Evolutionary conservation across 768 basidiomycete genomes (phyloP), one percentile per base, ranked within the genome.

Genomic region (Vararia minispora): DNA sequence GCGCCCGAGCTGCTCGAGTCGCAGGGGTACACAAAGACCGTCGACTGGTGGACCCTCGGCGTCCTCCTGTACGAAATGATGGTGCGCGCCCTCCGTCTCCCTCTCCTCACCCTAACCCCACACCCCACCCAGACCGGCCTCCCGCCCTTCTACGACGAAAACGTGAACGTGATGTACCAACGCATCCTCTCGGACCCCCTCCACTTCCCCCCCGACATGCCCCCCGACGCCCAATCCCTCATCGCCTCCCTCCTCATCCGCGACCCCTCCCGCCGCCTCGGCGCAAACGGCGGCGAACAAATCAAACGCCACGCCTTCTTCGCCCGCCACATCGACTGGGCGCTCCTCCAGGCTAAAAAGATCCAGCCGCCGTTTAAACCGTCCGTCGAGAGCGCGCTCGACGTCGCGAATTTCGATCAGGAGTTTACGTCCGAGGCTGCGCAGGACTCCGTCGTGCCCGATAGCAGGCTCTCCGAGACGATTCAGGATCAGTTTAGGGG

Each of bases 31-130:
- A 94, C 90, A 4, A 92, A 92, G 54, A 95, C 94, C 0, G 95
- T 99, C 12, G 94, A 99, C 53, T 99, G 94, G 94, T 92, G 88
- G 94, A 98, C 94, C 1, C 68, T 97, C 4, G 95, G 94, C 25
- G 92, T 98, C 14, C 70, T 99, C 37, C 69, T 98, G 30, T 98
- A 89, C 53, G 94, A 99, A 63, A 94, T 97, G 85, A 87, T 88
- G 85, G 84, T 79, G 39, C 17, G 64, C 52, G 21, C 36, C 27
- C 21, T 28, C 5, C 9, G 38, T 39, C n/a, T 11, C 24, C 25
- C 11, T 6, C 9, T 35, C 12, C 29, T 59, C 14, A 20, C 22
- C 12, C 22, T 41, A 14, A 25, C 23, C 20, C 43, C 23, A 41
- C 30, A n/a, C 11, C 35, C 32, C 40, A 11, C 50, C 50, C 53